These are phyloP conservation scores for Tricholoma flavovirens DNA, from an alignment of 768 basidiomycete species.

Conservation along the genomic window DNA sequence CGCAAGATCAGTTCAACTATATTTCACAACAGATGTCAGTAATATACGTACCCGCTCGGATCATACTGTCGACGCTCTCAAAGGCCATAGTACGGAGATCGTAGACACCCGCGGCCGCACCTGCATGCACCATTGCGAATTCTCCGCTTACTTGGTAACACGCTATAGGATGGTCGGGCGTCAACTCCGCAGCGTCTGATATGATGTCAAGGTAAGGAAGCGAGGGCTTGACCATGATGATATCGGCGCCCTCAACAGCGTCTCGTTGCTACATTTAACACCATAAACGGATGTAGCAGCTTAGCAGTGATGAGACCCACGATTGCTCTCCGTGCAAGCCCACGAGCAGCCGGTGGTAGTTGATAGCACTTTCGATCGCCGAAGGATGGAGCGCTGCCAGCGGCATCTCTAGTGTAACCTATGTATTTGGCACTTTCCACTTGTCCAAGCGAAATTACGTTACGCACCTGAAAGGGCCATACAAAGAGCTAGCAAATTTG, in stretches of 20 bases:
- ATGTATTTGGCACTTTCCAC: not conserved
- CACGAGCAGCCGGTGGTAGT: conserved; percentile 82
- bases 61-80: conserved; percentile 86
- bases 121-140: conserved; percentile 95
- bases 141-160: conserved; percentile 98
- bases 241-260: conserved; percentile 86
- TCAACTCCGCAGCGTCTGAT: conserved; percentile 75
- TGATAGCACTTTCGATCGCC: conserved; percentile 98
- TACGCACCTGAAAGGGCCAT: conserved; percentile 91
- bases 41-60: conserved; percentile 72
- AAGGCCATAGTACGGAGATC: conserved; percentile 90
- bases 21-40: not conserved
- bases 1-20: not conserved
- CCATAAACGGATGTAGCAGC: not conserved
- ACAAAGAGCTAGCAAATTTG: conserved; percentile 92
- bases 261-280: conserved; percentile 69
- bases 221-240: conserved; percentile 98
- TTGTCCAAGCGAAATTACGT: not conserved
- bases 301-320: conserved; percentile 40
- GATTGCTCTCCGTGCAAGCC: conserved; percentile 89
- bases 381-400: conserved; percentile 91
- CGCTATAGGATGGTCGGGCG: conserved; percentile 86
- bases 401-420: conserved; percentile 70
- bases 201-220: conserved; percentile 97
- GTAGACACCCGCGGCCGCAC: conserved; percentile 91